Base-by-base conservation (phyloP, 1,284 basidiomycete species). In the Cronartium quercuum region DNA sequence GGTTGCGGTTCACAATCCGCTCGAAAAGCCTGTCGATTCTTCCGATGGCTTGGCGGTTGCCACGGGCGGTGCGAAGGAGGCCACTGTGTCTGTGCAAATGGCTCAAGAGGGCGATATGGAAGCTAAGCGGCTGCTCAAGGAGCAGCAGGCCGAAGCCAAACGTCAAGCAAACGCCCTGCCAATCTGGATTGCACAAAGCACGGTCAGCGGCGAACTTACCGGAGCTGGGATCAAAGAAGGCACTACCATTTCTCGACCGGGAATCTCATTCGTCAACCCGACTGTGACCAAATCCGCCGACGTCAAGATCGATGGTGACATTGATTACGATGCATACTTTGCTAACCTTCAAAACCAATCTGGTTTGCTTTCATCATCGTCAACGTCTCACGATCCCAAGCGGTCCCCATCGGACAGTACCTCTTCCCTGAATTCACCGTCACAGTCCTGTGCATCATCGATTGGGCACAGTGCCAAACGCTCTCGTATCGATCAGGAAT, bases 181-280 rank as follows among this genome's bases (percentile, higher is more conserved):
- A 35, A 58, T 75, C 10, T 75, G 71, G 71, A 75, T 75, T 41
- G 58, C 65, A 15, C 71, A 75, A 61, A 75, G 71, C 67, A 75
- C 71, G 12, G 71, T 75, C 7, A 75, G 58, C 29, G 71, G 71
- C 7, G 71, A 66, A 58, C 41, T 67, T 29, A 75, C 71, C 13
- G 35, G 65, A 21, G 71, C 71, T 35, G 71, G 71, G 13, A 62
- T 62, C 37, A 75, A 67, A 38, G 63, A 74, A 34, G 51, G 63
- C 4, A 63, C 70, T 24, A 66, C 38, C 15, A 34, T 62, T 18
- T 4, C 57, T 2, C 57, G 34, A 42, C 24, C 42, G 6, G 65
- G 65, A 24, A 64, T 75, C 18, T 75, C 71, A 2, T 75, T 75
- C 38, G 37, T 66, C 41, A 64, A 74, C n/a, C 70, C 70, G 24